Evolutionary conservation across 139 green algal species (phyloP).

Genomic region (Raphidocelis subcapitata): DNA sequence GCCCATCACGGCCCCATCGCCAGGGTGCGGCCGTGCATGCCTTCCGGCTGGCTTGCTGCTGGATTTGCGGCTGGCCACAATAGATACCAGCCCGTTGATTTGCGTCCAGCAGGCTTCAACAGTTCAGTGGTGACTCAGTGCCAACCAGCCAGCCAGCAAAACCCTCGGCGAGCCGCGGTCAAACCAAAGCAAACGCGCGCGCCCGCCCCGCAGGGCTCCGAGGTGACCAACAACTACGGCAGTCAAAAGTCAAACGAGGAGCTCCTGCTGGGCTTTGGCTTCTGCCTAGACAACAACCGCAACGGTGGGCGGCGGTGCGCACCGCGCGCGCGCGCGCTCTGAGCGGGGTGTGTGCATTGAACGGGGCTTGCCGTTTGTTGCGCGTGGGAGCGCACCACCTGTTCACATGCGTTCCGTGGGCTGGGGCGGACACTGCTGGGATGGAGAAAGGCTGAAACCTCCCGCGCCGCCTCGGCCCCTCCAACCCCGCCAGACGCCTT

Average conservation of each 20-base stretch:
- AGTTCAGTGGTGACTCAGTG: neutral
- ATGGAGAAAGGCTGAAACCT: neutral
- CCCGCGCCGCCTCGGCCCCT: no score
- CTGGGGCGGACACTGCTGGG: neutral
- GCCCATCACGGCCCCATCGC: no score
- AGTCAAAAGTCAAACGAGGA: slow-evolving; percentile 48
- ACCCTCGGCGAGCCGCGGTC: neutral
- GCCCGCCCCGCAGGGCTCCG: slow-evolving; percentile 2
- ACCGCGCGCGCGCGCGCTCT: no score
- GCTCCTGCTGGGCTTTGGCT: slow-evolving; percentile 46
- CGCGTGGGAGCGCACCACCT: neutral
- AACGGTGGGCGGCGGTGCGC: slow-evolving; percentile 12
- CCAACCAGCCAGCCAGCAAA: neutral
- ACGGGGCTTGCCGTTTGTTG: neutral
- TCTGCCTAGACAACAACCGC: slow-evolving; percentile 32
- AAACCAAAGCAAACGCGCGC: neutral
- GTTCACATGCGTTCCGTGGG: neutral
- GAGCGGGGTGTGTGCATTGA: slow-evolving; percentile 9
- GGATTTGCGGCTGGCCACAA: no score
- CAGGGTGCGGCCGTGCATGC: no score
- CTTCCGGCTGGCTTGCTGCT: no score
- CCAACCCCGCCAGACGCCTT: no score
- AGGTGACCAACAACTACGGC: slow-evolving; percentile 44
- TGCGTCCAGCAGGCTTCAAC: no score
- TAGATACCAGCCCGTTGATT: no score